Base-by-base conservation (phyloP, 2,329 filamentous ascomycete species). In the Beauveria sp. region DNA sequence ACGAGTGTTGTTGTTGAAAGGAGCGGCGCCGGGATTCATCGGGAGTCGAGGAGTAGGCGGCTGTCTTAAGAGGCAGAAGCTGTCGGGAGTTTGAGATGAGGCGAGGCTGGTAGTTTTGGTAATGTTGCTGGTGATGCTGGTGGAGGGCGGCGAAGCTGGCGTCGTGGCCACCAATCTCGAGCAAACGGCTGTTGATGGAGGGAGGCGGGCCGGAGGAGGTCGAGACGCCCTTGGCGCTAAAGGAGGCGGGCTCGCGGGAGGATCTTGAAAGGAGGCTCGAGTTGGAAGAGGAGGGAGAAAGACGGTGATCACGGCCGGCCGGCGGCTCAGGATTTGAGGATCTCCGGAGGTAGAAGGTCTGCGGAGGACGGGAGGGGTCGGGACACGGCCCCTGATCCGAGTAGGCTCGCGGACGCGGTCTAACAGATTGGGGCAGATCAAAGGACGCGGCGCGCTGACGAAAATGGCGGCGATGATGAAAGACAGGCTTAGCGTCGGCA, bases 11-110 rank as follows among this genome's bases (percentile, higher is more conserved):
- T 20, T 70, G 71, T 20, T 70, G 75, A 63, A 65, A 71, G 69
- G 70, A 68, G 68, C 70, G 70, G 59, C 67, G 66, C 64, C 76
- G 77, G 69, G 73, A 79, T 62, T 83, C 82, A 78, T 84, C 78
- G 61, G 79, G 69, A 61, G 73, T 69, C 50, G 72, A 76, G 37
- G 30, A 76, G 61, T 66, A 67, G 47, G 71, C 69, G 34, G 78
- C 66, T 20, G 76, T 69, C 66, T 79, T 81, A 64, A 78, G 76
- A 58, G 78, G 69, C 55, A 80, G 68, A 61, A 81, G 70, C 66
- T 81, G 79, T 57, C 78, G 77, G 68, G 79, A 80, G 60, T 76
- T 78, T 6, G 57, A 24, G 50, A 59, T 59, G 26, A 53, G 28
- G 16, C 57, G 57, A 20, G 56, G 56, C 28, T 46, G 57, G 26